Percentiles rank a stretch among this genome's conserved stretches.
phyloP scores from a whole-genome alignment of 306 rosid genomes.

The Vigna nakashimae region DNA sequence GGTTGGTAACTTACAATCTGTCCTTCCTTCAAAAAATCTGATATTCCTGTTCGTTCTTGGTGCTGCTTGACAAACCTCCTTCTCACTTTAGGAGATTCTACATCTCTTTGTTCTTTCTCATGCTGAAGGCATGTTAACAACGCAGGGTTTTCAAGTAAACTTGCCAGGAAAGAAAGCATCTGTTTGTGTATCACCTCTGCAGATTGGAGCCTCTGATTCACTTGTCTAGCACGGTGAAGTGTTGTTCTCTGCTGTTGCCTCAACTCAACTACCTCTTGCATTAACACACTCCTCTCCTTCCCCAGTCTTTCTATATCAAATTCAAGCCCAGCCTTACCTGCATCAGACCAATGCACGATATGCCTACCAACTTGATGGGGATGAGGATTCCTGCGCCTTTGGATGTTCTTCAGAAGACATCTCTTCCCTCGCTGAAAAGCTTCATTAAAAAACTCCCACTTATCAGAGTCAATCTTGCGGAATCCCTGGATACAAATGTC shows the following conservation, averaged over 20 bases:
- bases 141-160: constrained; percentile 64
- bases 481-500: constrained; percentile 71
- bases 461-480: constrained; percentile 76
- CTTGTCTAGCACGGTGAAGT: constrained; percentile 53
- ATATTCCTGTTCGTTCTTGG: constrained; percentile 45
- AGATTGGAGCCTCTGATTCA: constrained; percentile 62
- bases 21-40: constrained; percentile 48
- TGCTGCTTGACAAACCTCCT: constrained; percentile 65
- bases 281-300: constrained; percentile 59
- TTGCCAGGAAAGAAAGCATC: constrained; percentile 71
- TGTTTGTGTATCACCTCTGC: constrained; percentile 73
- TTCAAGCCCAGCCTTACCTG: constrained; percentile 54
- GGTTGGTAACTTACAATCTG: constrained; percentile 54
- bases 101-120: constrained; percentile 52
- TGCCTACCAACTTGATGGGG: background rate
- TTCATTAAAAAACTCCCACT: constrained; percentile 83
- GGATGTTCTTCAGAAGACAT: constrained; percentile 72
- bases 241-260: constrained; percentile 74
- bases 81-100: constrained; percentile 50
- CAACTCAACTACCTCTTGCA: constrained; percentile 72
- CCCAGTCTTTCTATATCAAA: constrained; percentile 62
- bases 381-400: constrained; percentile 67
- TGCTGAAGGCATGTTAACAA: constrained; percentile 51
- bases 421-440: constrained; percentile 67
- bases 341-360: constrained; percentile 19